phyloP scores from a whole-genome alignment of 495 filamentous ascomycete genomes.

The Talaromyces ruber region DNA sequence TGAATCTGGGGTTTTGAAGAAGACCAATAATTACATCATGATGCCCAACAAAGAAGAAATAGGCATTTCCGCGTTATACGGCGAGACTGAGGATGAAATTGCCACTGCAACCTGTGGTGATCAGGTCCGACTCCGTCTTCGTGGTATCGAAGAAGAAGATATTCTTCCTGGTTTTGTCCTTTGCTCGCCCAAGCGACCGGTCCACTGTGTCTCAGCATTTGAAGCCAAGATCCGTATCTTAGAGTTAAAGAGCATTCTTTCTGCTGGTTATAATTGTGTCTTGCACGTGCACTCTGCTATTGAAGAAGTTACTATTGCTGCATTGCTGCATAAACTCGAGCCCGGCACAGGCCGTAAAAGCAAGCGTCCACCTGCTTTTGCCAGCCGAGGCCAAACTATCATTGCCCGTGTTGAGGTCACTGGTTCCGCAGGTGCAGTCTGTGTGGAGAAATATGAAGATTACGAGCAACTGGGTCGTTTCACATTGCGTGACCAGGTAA shows the following conservation, averaged over 20 bases:
- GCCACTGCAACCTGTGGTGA: conserved; percentile 75
- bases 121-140: conserved; percentile 84
- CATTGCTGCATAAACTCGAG: conserved; percentile 87
- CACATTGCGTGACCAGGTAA: conserved; percentile 87
- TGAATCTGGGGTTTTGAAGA: conserved; percentile 86
- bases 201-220: conserved; percentile 82
- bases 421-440: conserved; percentile 75
- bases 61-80: conserved; percentile 75
- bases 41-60: conserved; percentile 89
- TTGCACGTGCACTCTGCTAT: conserved; percentile 87
- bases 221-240: conserved; percentile 94
- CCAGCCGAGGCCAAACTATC: conserved; percentile 84
- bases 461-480: conserved; percentile 92
- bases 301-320: conserved; percentile 85
- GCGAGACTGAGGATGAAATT: conserved; percentile 94
- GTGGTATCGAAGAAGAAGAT: conserved; percentile 95
- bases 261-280: conserved; percentile 83
- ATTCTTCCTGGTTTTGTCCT: conserved; percentile 95
- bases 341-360: conserved; percentile 92
- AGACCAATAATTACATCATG: conserved; percentile 72
- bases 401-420: conserved; percentile 86
- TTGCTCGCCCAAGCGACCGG: conserved; percentile 82
- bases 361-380: conserved; percentile 87
- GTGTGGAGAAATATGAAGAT: conserved; percentile 88
- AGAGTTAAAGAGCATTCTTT: conserved; percentile 91